Evolutionary conservation across 1,139 yeast genomes (phyloP).

Genomic region (Taphrina sp.): DNA sequence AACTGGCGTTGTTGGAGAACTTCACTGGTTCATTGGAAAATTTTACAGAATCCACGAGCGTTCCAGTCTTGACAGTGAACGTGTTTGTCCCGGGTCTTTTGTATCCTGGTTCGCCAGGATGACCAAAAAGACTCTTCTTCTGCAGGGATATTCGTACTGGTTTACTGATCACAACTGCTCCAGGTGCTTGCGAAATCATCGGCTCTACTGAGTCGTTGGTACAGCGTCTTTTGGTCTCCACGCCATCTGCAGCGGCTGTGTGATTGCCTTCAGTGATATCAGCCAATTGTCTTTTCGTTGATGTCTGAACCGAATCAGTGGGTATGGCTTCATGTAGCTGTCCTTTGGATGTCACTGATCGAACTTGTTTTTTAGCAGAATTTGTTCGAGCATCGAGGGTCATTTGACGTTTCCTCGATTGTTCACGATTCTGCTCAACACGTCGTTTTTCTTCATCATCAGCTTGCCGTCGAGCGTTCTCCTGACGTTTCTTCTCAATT

Average conservation of each 20-base stretch:
- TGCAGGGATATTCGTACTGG: constrained; percentile 20
- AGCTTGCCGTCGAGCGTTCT: constrained; percentile 30
- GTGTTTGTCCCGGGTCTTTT: constrained; percentile 29
- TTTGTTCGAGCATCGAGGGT: constrained; percentile 13
- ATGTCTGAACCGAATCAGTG: not conserved
- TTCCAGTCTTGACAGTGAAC: constrained; percentile 35
- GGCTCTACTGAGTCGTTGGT: constrained; percentile 35
- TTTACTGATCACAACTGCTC: constrained; percentile 4
- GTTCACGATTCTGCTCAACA: constrained; percentile 31
- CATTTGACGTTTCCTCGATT: constrained; percentile 34
- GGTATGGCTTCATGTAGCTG: not conserved
- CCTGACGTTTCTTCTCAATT: constrained; percentile 37
- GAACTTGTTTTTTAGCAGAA: constrained; percentile 18
- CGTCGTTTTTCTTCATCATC: constrained; percentile 36
- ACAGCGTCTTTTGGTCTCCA: constrained; percentile 36
- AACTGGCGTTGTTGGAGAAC: constrained; percentile 36
- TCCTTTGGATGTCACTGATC: not conserved
- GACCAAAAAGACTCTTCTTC: constrained; percentile 28
- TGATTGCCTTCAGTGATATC: constrained; percentile 3
- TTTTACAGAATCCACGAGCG: constrained; percentile 45
- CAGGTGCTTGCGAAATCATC: constrained; percentile 14
- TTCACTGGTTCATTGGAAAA: constrained; percentile 44
- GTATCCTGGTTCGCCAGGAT: constrained; percentile 29
- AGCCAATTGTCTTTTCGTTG: constrained; percentile 4
- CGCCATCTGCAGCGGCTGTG: not conserved